Conservation (phyloP, 768 basidiomycete species). For the Termitomyces sp. region DNA sequence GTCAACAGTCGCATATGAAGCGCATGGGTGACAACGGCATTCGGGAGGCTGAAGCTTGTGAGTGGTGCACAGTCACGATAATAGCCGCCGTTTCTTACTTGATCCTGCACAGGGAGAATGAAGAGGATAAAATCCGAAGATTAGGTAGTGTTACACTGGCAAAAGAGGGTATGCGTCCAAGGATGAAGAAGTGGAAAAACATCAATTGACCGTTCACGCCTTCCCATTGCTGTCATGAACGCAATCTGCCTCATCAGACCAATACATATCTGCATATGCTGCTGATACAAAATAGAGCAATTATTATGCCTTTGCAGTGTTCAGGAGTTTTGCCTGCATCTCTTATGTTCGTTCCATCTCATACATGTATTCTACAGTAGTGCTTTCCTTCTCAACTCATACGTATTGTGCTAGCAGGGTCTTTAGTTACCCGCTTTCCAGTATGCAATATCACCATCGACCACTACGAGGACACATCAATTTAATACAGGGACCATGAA, state of each 20-base stretch:
- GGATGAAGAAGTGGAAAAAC: not conserved
- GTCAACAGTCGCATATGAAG: not conserved
- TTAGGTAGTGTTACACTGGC: not conserved
- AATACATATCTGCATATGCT: not conserved
- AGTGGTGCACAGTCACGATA: not conserved
- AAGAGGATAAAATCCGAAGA: not conserved
- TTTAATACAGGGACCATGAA: not conserved
- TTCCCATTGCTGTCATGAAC: not conserved
- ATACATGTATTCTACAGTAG: constrained; percentile 6
- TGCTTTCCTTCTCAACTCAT: not conserved
- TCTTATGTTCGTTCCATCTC: not conserved
- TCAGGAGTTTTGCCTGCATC: not conserved
- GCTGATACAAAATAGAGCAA: not conserved
- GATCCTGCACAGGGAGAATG: not conserved
- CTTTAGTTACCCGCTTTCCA: constrained; percentile 72
- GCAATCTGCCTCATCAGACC: not conserved
- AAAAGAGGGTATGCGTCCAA: not conserved
- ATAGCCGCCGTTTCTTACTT: not conserved
- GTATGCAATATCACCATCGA: constrained; percentile 88
- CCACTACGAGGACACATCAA: constrained; percentile 39
- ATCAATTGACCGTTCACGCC: not conserved
- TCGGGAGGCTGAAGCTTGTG: not conserved
- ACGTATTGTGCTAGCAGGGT: not conserved
- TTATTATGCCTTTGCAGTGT: not conserved
- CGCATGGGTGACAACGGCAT: not conserved